Conservation (phyloP, 345 rosid species). For the Reutealis trisperma region DNA sequence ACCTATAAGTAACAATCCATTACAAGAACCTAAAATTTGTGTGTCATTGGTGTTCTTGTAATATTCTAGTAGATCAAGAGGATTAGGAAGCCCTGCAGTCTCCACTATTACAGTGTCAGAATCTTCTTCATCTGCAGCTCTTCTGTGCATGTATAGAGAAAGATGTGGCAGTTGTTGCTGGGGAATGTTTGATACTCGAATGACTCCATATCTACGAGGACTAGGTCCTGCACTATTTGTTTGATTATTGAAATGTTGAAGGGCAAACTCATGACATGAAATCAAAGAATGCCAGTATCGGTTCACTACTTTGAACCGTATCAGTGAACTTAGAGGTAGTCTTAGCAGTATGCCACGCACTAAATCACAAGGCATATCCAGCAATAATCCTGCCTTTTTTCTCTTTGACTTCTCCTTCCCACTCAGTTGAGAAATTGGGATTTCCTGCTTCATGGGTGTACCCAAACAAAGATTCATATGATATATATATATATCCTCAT, state of each 20-base stretch:
- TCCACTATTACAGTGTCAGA: neutral
- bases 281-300: neutral
- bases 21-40: neutral
- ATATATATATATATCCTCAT: no score
- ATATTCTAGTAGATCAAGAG: neutral
- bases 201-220: neutral
- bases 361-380: neutral
- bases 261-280: neutral
- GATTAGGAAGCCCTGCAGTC: neutral
- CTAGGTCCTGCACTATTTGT: neutral
- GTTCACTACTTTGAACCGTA: neutral
- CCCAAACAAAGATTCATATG: neutral
- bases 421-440: neutral
- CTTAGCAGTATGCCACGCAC: neutral
- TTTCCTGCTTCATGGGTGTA: neutral
- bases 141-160: neutral
- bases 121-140: neutral
- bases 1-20: neutral
- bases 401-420: neutral
- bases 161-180: neutral
- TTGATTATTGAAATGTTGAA: neutral
- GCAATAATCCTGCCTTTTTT: neutral
- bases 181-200: neutral
- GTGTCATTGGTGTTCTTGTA: neutral
- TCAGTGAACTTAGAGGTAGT: neutral